Percentiles rank a stretch among this genome's conserved stretches.
Evolutionary conservation across 2,329 filamentous ascomycete genomes (phyloP).

Genomic region (Diaporthe sp.): DNA sequence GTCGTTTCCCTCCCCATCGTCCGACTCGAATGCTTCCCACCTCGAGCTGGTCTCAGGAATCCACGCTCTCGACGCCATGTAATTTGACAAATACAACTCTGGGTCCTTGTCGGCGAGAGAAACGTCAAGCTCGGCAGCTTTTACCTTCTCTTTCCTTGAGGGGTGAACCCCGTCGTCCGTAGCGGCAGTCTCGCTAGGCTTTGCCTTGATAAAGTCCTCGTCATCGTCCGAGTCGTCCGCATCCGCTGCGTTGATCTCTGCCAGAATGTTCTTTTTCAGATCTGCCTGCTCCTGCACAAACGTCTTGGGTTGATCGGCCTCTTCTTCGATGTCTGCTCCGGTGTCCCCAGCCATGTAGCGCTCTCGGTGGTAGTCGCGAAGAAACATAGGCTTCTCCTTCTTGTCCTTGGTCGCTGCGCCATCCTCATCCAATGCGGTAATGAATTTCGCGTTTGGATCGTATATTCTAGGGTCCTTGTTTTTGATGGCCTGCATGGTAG

Average conservation of each 20-base stretch:
- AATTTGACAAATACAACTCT: constrained; percentile 94
- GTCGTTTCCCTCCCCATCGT: constrained; percentile 86
- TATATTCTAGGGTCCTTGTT: constrained; percentile 94
- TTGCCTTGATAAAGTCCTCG: constrained; percentile 83
- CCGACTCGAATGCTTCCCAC: constrained; percentile 90
- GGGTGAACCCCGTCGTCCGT: constrained; percentile 68
- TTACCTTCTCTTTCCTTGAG: constrained; percentile 63
- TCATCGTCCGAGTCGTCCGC: constrained; percentile 71
- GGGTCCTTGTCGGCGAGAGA: constrained; percentile 85
- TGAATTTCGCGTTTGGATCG: constrained; percentile 85
- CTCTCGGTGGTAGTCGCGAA: constrained; percentile 92
- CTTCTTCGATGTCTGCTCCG: constrained; percentile 68
- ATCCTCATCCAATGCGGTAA: constrained; percentile 72
- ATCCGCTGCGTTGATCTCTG: constrained; percentile 80
- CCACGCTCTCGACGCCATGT: constrained; percentile 94
- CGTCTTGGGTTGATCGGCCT: constrained; percentile 70
- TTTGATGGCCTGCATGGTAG: constrained; percentile 88
- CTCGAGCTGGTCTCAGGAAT: constrained; percentile 75
- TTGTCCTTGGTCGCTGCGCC: constrained; percentile 60
- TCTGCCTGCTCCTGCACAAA: constrained; percentile 92
- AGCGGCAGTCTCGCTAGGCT: constrained; percentile 58
- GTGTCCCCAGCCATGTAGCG: constrained; percentile 83
- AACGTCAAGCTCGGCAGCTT: constrained; percentile 74
- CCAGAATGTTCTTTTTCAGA: constrained; percentile 82
- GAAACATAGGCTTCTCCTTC: constrained; percentile 86